Base-by-base conservation (phyloP, 805 yeast species). In the Saccharomyces jurei region DNA sequence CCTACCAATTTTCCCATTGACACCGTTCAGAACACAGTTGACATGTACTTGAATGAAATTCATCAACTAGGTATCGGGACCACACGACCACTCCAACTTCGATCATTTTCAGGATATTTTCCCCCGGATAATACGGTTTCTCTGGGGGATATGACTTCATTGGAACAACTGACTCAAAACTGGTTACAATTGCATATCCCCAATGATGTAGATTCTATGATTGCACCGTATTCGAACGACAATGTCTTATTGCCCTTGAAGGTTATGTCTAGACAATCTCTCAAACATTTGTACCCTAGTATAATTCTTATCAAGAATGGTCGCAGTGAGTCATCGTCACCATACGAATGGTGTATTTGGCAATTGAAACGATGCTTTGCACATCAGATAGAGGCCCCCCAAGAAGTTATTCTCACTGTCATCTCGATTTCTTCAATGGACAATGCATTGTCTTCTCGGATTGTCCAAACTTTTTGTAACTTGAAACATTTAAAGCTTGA, bases 111-210 rank as follows among this genome's bases (percentile, higher is more conserved):
- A 46, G 17, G 29, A 46, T 22, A 46, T 26, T 6, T n/a, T 6
- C 13, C 41, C 13, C 60, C 63, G 1, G 30, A 29, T 2, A 57
- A 55, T 46, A 51, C 49, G 27, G 50, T 62, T 6, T 29, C 53
- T 6, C 48, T 63, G 6, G 53, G 55, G 13, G 52, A 58, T 6
- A 46, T 64, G 11, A 29, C 55, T 14, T 60, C 61, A n/a, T 36
- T 59, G 13, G 50, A 56, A 8, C 58, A 61, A 29, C 41, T 66
- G 25, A 54, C 54, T 4, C 55, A 53, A 36, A 56, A 58, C 46
- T 65, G 68, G 68, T 36, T 48, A 9, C 46, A 11, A 3, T 31
- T 62, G 2, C 46, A 41, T 13, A 49, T 61, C 11, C 66, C 69
- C 14, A 52, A 50, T 25, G 52, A 56, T 25, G 52, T 54, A 14